Evolutionary conservation across 129 eudicot species (phyloP).

Genomic region (Kitagawia praeruptora): DNA sequence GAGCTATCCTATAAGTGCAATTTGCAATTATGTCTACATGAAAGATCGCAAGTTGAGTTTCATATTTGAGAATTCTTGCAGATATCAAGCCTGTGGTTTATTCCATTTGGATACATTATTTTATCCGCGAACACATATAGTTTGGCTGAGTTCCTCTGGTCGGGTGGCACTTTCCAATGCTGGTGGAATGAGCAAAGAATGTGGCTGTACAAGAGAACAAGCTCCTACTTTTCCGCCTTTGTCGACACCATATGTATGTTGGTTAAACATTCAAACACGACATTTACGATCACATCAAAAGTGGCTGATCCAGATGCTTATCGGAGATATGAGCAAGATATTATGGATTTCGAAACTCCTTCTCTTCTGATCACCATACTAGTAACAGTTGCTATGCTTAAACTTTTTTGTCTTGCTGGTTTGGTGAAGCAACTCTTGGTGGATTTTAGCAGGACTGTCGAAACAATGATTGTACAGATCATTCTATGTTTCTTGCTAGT

Average conservation of each 20-base stretch:
- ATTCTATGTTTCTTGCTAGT: conserved; percentile 47
- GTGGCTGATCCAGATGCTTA: conserved; percentile 39
- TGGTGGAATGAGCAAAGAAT: conserved; percentile 93
- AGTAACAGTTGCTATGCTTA: conserved; percentile 45
- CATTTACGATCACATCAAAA: conserved; percentile 54
- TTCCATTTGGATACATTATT: conserved; percentile 56
- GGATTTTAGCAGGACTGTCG: conserved; percentile 7
- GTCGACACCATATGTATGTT: conserved; percentile 45
- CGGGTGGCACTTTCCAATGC: conserved; percentile 57
- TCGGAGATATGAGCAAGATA: conserved; percentile 48
- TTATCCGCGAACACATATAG: conserved; percentile 29
- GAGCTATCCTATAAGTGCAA: neutral
- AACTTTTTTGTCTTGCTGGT: conserved; percentile 44
- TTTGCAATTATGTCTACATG: neutral
- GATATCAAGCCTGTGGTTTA: conserved; percentile 64
- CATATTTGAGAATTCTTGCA: conserved; percentile 3
- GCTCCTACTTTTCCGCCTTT: conserved; percentile 62
- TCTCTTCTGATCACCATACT: conserved; percentile 50
- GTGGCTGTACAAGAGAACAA: conserved; percentile 77
- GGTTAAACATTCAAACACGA: conserved; percentile 28
- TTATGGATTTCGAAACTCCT: conserved; percentile 66
- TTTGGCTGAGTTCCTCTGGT: conserved; percentile 39
- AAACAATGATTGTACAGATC: conserved; percentile 40
- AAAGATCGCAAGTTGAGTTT: neutral
- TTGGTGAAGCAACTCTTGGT: conserved; percentile 10